Evolutionary conservation across 2,329 filamentous ascomycete genomes (phyloP), one percentile per base, ranked within the genome.

Genomic region (Boeremia lycopersici): DNA sequence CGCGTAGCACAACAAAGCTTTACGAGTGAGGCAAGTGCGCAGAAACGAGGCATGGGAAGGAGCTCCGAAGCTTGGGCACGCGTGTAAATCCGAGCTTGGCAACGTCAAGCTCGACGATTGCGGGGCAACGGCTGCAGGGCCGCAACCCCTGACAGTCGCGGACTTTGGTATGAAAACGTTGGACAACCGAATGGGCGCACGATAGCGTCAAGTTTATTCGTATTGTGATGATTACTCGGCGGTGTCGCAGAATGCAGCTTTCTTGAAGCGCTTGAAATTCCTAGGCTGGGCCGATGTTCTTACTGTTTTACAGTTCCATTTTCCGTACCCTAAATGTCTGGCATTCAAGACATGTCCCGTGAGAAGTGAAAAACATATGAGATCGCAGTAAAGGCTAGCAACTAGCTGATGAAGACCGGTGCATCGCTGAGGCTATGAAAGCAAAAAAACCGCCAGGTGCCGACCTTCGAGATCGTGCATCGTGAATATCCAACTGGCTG

Each of bases 401-500:
- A 38, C 19, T 40, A 54, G 53, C 47, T 33, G 15, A 51, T 50
- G 36, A 43, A 51, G 53, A 51, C 36, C 28, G 41, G 31, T 29
- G 52, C 46, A n/a, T 46, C 46, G 46, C 52, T 55, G 35, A 42
- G 49, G 41, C 46, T 46, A 64, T 63, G 48, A 63, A 67, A 59
- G 56, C 53, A 57, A 57, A 61, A 51, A 53, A 56, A 45, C 55
- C 60, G 49, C 62, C 64, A 60, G 51, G 54, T 53, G 54, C 57
- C 59, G 65, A 68, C 61, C 65, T 61, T 67, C 60, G 45, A 63
- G 61, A 65, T 68, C 62, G 63, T 68, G 50, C 54, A 60, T 67
- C 63, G 51, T 64, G 57, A 64, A 55, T 56, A 33, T 51, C 59
- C 51, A 50, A 57, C 46, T 60, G 55, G 58, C 62, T 57, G 50